Conservation (phyloP, 1,139 yeast species). For the Blastobotrys arbuscula region DNA sequence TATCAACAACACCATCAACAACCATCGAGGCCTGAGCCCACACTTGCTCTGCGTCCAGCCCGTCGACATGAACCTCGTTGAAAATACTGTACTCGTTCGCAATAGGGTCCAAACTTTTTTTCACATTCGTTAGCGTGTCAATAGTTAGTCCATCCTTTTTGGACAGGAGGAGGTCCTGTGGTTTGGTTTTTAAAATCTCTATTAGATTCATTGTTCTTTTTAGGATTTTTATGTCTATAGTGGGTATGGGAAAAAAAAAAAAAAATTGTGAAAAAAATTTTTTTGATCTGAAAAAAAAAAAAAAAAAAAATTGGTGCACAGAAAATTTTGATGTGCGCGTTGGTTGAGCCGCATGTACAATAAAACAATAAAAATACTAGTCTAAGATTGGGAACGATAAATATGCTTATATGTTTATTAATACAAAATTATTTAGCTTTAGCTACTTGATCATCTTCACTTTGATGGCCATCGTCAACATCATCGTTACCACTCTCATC, state of each 20-base stretch:
- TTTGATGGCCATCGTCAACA: neutral
- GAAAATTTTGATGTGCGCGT: neutral
- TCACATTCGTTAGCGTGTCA: constrained; percentile 41
- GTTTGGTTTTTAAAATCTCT: constrained; percentile 22
- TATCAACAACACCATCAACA: constrained; percentile 61
- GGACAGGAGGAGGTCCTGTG: constrained; percentile 30
- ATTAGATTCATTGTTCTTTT: constrained; percentile 10
- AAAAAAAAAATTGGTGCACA: neutral
- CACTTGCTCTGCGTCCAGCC: constrained; percentile 83
- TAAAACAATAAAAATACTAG: too few species aligned
- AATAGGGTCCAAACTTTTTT: constrained; percentile 59
- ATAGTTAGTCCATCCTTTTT: constrained; percentile 24
- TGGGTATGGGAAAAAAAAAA: neutral
- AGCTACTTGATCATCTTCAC: neutral
- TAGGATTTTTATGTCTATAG: neutral
- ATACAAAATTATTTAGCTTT: too few species aligned
- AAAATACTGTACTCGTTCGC: constrained; percentile 59
- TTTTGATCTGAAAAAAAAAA: neutral
- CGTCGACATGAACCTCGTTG: constrained; percentile 79
- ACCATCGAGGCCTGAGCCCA: constrained; percentile 91
- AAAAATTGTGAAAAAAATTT: neutral
- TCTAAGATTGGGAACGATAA: too few species aligned
- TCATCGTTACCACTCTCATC: constrained; percentile 48
- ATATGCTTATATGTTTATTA: too few species aligned
- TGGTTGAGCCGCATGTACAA: neutral